A percentile compares a stretch with the other conserved stretches of the same genome.
Evolutionary conservation across 768 basidiomycete genomes (phyloP).

Genomic region (Kwoniella shandongensis): DNA sequence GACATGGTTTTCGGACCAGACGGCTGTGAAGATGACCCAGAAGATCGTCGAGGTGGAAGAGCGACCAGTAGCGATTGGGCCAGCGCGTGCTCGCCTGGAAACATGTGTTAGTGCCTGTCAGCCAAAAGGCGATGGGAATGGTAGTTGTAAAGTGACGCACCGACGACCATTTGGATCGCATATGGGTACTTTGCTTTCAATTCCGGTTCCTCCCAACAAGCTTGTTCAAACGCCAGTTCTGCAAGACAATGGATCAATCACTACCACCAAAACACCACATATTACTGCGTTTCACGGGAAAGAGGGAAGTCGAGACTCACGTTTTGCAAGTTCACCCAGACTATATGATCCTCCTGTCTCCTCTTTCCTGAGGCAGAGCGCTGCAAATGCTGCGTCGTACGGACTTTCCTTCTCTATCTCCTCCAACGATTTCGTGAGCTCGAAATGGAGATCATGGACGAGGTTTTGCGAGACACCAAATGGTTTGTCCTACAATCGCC

Average conservation of each 20-base stretch:
- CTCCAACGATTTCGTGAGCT: constrained; percentile 6
- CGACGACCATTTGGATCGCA: constrained; percentile 15
- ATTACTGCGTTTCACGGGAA: not conserved
- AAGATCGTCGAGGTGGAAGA: constrained; percentile 4
- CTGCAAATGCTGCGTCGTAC: constrained; percentile 11
- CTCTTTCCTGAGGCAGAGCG: not conserved
- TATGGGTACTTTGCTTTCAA: constrained; percentile 7
- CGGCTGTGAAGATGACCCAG: not conserved
- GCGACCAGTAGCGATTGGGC: constrained; percentile 1
- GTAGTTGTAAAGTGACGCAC: constrained; percentile 2
- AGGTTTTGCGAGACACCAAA: constrained; percentile 10
- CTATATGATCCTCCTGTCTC: not conserved
- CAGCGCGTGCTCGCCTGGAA: constrained; percentile 7
- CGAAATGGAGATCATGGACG: constrained; percentile 4
- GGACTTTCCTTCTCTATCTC: constrained; percentile 3
- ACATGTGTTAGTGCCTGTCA: not conserved
- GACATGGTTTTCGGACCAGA: constrained; percentile 10
- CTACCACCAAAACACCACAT: no score
- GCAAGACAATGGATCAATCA: not conserved
- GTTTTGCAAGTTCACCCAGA: not conserved
- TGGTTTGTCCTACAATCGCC: not conserved
- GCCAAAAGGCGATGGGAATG: not conserved
- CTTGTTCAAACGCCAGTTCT: constrained; percentile 20
- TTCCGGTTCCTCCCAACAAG: not conserved
- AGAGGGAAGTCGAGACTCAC: no score